A percentile compares a stretch with the other conserved stretches of the same genome.
Conservation (phyloP, 768 basidiomycete genomes). For the Hygrophorus pudorinus region DNA sequence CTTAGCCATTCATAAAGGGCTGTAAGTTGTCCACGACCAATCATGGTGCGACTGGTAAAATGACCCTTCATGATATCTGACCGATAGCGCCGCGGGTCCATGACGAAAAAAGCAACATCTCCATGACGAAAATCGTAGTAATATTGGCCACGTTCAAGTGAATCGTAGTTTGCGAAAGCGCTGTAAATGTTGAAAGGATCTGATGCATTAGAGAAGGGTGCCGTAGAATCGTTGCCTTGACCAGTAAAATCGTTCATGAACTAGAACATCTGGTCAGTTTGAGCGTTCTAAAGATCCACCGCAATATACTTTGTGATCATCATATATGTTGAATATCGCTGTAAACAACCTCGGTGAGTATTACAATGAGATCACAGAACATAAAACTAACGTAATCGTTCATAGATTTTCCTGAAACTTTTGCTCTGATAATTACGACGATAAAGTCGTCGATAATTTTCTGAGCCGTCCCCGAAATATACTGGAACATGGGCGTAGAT, state of each 20-base stretch:
- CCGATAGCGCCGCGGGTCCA: constrained; percentile 60
- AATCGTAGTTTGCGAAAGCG: constrained; percentile 52
- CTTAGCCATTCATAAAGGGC: constrained; percentile 56
- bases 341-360: constrained; percentile 2
- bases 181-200: constrained; percentile 55
- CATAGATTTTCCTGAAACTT: constrained; percentile 59
- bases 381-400: constrained; percentile 49
- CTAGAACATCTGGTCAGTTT: constrained; percentile 16
- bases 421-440: constrained; percentile 55
- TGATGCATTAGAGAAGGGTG: constrained; percentile 49
- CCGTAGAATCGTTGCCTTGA: constrained; percentile 37
- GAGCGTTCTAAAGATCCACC: too few relatives aligned
- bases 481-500: constrained; percentile 68
- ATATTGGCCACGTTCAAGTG: constrained; percentile 30
- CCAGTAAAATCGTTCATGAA: constrained; percentile 63
- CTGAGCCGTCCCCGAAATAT: constrained; percentile 46
- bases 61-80: constrained; percentile 29
- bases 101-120: constrained; percentile 68
- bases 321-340: constrained; percentile 64
- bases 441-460: constrained; percentile 58
- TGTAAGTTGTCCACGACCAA: constrained; percentile 54
- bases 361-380: neutral
- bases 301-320: neutral
- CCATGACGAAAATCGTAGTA: constrained; percentile 58
- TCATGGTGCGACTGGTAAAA: constrained; percentile 46